These are phyloP conservation scores for Cyberlindnera subsufficiens DNA, from an alignment of 805 yeast genomes.

Conservation along the genomic window DNA sequence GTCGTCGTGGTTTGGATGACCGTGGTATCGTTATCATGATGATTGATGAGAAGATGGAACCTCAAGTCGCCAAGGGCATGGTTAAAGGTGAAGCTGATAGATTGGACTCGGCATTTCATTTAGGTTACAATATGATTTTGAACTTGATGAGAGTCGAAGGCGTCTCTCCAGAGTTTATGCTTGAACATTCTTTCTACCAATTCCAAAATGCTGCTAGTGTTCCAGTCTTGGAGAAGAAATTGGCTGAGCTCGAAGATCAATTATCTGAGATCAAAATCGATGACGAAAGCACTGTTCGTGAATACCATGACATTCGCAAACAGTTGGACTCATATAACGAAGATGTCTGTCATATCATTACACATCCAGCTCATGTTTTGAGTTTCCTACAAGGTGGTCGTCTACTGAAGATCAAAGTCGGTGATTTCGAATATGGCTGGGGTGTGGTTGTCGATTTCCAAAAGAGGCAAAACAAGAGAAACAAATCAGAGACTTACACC, in stretches of 20 bases:
- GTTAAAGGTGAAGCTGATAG: slow-evolving; percentile 98
- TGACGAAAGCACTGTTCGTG: slow-evolving; percentile 68
- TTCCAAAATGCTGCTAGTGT: slow-evolving; percentile 91
- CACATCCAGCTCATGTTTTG: slow-evolving; percentile 85
- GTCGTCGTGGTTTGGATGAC: slow-evolving; percentile 98
- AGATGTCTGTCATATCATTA: slow-evolving; percentile 74
- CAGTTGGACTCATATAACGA: slow-evolving; percentile 66
- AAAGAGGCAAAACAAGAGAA: slow-evolving; percentile 63
- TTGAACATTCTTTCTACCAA: slow-evolving; percentile 89
- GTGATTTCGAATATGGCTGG: slow-evolving; percentile 84
- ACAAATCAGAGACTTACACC: slow-evolving; percentile 49
- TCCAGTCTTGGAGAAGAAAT: slow-evolving; percentile 70
- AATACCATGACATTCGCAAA: slow-evolving; percentile 74
- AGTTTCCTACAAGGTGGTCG: slow-evolving; percentile 89
- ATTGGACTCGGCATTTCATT: slow-evolving; percentile 93
- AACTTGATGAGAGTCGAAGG: slow-evolving; percentile 97
- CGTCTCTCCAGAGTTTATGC: slow-evolving; percentile 95
- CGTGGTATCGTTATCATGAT: slow-evolving; percentile 98
- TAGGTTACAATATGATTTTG: slow-evolving; percentile 95
- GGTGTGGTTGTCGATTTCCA: slow-evolving; percentile 76
- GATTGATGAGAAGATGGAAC: slow-evolving; percentile 99
- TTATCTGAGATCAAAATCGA: slow-evolving; percentile 51
- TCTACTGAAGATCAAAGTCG: slow-evolving; percentile 60
- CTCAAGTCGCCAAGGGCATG: slow-evolving; percentile 98
- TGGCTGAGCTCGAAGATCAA: slow-evolving; percentile 47